Percentiles rank a stretch among this genome's conserved stretches.
Evolutionary conservation across 75 land plant species (phyloP).

Genomic region (Selaginella tamariscina): DNA sequence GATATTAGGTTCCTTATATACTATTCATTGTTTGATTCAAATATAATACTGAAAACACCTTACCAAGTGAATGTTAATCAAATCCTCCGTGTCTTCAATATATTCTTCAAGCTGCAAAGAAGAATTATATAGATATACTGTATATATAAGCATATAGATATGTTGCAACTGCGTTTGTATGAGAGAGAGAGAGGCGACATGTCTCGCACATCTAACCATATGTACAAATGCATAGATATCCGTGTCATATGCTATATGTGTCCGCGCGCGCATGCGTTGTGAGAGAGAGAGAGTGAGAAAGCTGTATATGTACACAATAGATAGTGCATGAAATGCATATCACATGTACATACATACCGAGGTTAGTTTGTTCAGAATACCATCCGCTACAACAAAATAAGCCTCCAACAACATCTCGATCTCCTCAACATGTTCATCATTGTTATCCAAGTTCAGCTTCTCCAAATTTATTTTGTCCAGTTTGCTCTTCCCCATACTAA

Average conservation of each 20-base stretch:
- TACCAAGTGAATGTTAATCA: constrained; percentile 10
- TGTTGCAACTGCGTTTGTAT: not conserved
- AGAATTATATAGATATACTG: not conserved
- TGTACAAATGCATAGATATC: not conserved
- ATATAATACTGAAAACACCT: not conserved
- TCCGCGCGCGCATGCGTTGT: not conserved
- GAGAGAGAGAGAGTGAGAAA: not conserved
- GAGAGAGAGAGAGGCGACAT: not conserved
- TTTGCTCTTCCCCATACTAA: not conserved
- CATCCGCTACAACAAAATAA: constrained; percentile 9
- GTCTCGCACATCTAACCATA: not conserved
- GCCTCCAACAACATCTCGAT: constrained; percentile 7
- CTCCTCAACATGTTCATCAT: not conserved
- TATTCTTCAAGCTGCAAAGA: constrained; percentile 7
- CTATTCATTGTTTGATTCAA: too few species aligned
- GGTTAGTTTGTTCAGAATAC: constrained; percentile 10
- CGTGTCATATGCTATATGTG: not conserved
- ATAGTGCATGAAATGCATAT: not conserved
- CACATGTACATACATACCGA: not conserved
- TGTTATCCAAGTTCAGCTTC: not conserved
- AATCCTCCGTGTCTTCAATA: constrained; percentile 9
- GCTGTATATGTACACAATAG: too few species aligned
- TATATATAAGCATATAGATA: not conserved
- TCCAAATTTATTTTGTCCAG: not conserved
- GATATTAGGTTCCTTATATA: too few species aligned